Base-by-base conservation (phyloP, 2,329 filamentous ascomycete genomes). In the Colletotrichum sp. region DNA sequence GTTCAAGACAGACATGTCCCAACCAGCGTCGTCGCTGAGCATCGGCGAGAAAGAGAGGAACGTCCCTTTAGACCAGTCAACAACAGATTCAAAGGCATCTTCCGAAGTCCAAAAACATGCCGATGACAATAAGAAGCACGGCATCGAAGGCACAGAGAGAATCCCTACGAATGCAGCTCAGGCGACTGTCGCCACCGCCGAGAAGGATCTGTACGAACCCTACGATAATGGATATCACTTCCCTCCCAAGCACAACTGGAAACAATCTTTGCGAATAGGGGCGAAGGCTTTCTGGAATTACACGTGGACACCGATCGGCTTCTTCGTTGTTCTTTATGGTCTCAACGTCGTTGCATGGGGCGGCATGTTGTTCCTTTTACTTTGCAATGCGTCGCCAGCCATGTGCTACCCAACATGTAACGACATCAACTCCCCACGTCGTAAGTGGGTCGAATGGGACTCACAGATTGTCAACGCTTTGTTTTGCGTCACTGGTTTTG, bases 341-440 rank as follows among this genome's bases (percentile, higher is more conserved):
- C 89, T 97, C 73, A 96, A 96, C 78, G 90, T 98, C 24, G 91
- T 98, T 12, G 96, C 94, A 1, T 98, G 95, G 95, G 95, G 95
- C 68, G 95, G 94, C 74, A 98, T 98, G 95, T 89, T 98, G 39
- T 98, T 98, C 85, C 87, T 98, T 21, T 88, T 98, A 3, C 91
- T 98, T 30, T 94, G 93, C 86, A 95, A 95, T 80, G 95, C 90
- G 72, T 87, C 91, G 4, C 93, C 93, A 8, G 91, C 92, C 75
- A 95, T 95, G 94, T 95, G 95, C 86, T 83, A 89, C 79, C 93
- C 90, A 1, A 87, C 87, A 43, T 96, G 95, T 86, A 89, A 95
- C 81, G 88, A 94, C 78, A 93, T 95, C 82, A 87, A 95, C 80
- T 95, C 94, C 0, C 92, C 95, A 3, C 91, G 95, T n/a, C 89